Base-by-base conservation (phyloP, 129 eudicot genomes). In the Arctium lappa region DNA sequence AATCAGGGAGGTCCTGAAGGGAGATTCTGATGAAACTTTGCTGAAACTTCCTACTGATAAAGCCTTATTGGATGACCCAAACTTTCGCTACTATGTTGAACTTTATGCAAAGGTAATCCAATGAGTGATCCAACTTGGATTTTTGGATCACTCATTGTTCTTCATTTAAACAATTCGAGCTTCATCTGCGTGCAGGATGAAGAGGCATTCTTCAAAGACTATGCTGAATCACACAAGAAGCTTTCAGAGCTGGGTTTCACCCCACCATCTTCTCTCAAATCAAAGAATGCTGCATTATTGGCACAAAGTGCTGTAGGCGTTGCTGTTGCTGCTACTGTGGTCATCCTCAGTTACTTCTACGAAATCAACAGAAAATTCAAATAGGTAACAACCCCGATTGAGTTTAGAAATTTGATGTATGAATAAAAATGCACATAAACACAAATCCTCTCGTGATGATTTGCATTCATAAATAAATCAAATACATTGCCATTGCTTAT, bases 191-290 rank as follows among this genome's bases (percentile, higher is more conserved):
- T n/a, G 42, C 89, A 96, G 99, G 98, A 93, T 82, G 99, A 91
- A 81, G 96, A 90, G 42, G 95, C 85, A 53, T 96, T 96, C 88
- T 91, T 96, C 88, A 86, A 71, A 87, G 99, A 96, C 83, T 95
- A 95, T 56, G 98, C 98, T 6, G 91, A 76, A 56, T 96, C 99
- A 65, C 99, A 96, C 92, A 96, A 96, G 89, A 96, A 91, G 87
- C 88, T 96, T 10, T 96, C 99, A 11, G 97, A 96, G 83, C 76
- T 96, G 50, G 99, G 99, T n/a, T 93, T 93, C 80, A 90, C 42
- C 18, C 89, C 91, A n/a, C 86, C 97, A n/a, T 79, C 63, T 12
- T 69, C 90, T 29, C 80, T 91, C 74, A 74, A 42, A 46, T 34
- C 76, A 48, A 84, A 83, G 84, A 88, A 80, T 37, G 37, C 71